phyloP scores from a whole-genome alignment of 192 early-diverging fungal species.

The Coemansia sp. region DNA sequence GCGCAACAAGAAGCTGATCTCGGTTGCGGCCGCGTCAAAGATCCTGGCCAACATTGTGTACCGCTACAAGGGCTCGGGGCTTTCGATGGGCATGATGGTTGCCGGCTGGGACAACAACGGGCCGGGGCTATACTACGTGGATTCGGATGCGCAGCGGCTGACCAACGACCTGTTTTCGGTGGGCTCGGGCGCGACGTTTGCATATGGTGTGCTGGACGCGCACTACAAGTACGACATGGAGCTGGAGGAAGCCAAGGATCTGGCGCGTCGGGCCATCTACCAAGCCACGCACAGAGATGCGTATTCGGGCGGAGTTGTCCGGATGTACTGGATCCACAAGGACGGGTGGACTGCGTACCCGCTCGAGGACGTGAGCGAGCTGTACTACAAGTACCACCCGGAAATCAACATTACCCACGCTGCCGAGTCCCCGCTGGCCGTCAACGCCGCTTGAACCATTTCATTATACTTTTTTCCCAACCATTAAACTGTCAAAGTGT shows the following conservation, averaged over 20 bases:
- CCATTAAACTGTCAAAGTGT: no score
- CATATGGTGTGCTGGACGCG: conserved; percentile 94
- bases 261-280: conserved; percentile 88
- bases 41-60: conserved; percentile 95
- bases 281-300: conserved; percentile 95
- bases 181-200: conserved; percentile 97
- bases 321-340: conserved; percentile 89
- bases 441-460: not conserved
- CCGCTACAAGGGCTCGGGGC: conserved; percentile 96
- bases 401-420: conserved; percentile 39
- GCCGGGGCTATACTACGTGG: conserved; percentile 93
- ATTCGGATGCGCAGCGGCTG: conserved; percentile 88
- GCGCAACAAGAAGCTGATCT: conserved; percentile 97
- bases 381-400: conserved; percentile 70
- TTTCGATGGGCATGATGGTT: conserved; percentile 99
- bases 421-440: conserved; percentile 28
- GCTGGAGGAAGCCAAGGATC: conserved; percentile 80
- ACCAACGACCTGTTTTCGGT: conserved; percentile 90
- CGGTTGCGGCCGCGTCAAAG: conserved; percentile 96
- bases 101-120: conserved; percentile 94
- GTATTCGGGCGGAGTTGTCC: conserved; percentile 82
- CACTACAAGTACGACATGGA: conserved; percentile 80
- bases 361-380: conserved; percentile 76
- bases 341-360: conserved; percentile 85
- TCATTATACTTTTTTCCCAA: not conserved